Evolutionary conservation across 2,329 filamentous ascomycete genomes (phyloP), one percentile per base, ranked within the genome.

Genomic region (Ceratocystis lukuohia): DNA sequence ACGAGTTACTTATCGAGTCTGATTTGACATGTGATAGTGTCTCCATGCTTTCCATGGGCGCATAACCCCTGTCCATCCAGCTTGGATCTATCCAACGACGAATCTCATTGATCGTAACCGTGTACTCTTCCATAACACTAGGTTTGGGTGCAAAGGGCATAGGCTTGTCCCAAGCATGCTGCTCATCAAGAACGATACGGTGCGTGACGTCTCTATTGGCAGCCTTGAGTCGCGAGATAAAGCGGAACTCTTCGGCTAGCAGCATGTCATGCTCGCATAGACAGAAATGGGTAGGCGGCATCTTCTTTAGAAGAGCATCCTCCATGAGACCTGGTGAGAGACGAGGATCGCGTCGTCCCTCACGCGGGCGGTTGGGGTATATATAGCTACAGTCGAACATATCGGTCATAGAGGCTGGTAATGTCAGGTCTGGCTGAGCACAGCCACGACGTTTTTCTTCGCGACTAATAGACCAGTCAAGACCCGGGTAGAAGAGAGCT

Each of bases 211-310:
- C 75, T 6, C 74, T 71, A 8, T 71, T 68, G 4, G 68, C 61
- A 15, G 50, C 61, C 61, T 77, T 73, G 7, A 91, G 73, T 22
- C 86, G 78, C 64, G 84, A 78, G 10, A 83, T 80, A 69, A 91
- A 86, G 3, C 78, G 77, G 68, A 86, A 76, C 10, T 82, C 84
- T 71, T 87, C 84, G 1, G 75, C 76, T 8, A 84, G 77, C n/a
- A 87, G 73, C 82, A 87, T 86, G 72, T 87, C 83, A 73, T 80
- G 82, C 74, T 87, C 84, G 74, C 84, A 87, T 2, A 85, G 80
- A 70, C 82, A 83, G 53, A 86, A 74, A 20, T 86, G 77, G 2
- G 87, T 73, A 17, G 81, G 79, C 0, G 79, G 76, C 2, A 85
- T 79, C 48, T 82, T 76, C 10, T 75, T 74, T 2, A 87, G 70